phyloP scores from a whole-genome alignment of 352 stramenopile species.

The Globisporangium rhizosaccharum region DNA sequence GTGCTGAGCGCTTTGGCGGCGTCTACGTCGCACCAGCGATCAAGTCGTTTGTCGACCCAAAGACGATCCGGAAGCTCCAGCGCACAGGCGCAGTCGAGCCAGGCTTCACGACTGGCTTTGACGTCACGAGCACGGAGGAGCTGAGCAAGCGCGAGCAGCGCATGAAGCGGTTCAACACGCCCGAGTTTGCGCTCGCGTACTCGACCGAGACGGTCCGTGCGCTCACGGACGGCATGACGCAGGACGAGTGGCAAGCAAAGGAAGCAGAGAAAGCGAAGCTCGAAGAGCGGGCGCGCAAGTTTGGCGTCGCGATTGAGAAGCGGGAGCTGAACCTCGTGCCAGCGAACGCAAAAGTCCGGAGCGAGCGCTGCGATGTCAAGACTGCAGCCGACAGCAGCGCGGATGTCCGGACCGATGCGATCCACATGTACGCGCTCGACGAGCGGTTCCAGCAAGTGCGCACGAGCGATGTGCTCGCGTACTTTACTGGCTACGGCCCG shows the following conservation, averaged over 20 bases:
- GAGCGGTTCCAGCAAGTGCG: slow-evolving; percentile 75
- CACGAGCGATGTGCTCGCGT: slow-evolving; percentile 72
- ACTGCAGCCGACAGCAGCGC: slow-evolving; percentile 23
- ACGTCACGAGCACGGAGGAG: slow-evolving; percentile 62
- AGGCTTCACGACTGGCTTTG: slow-evolving; percentile 67
- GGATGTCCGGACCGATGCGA: slow-evolving; percentile 52
- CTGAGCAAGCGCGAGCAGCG: slow-evolving; percentile 59
- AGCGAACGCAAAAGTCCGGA: slow-evolving; percentile 45
- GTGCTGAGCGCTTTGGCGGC: slow-evolving; percentile 61
- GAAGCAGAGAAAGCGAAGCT: slow-evolving; percentile 59
- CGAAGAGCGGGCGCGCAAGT: slow-evolving; percentile 65
- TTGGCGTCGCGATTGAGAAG: slow-evolving; percentile 41
- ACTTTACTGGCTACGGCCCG: slow-evolving; percentile 73
- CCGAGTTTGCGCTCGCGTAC: slow-evolving; percentile 65
- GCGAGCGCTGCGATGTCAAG: slow-evolving; percentile 53
- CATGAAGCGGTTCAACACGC: slow-evolving; percentile 78
- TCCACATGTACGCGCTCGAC: slow-evolving; percentile 83
- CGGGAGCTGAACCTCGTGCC: slow-evolving; percentile 27
- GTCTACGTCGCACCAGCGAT: slow-evolving; percentile 52
- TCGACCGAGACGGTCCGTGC: slow-evolving; percentile 55
- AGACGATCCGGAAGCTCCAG: slow-evolving; percentile 70
- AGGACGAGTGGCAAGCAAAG: slow-evolving; percentile 64
- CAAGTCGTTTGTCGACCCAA: slow-evolving; percentile 77
- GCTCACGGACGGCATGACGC: slow-evolving; percentile 55
- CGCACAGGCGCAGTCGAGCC: slow-evolving; percentile 53